Evolutionary conservation across 148 eudicot species (phyloP).

Genomic region (Mesembryanthemum crystallinum): DNA sequence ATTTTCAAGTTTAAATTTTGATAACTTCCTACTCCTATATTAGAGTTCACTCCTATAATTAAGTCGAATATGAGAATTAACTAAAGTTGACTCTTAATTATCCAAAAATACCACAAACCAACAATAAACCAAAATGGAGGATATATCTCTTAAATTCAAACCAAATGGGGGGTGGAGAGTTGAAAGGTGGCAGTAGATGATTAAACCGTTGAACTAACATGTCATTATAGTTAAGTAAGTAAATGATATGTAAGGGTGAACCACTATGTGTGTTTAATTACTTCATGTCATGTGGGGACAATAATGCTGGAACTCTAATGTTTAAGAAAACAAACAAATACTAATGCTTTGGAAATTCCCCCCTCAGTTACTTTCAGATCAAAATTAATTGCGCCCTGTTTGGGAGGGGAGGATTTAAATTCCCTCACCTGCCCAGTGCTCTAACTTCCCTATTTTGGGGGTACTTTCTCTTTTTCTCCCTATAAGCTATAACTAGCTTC

Average conservation of each 20-base stretch:
- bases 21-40: too few relatives aligned
- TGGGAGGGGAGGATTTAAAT: neutral
- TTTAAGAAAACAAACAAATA: constrained; percentile 16
- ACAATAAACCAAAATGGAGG: too few relatives aligned
- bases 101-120: too few relatives aligned
- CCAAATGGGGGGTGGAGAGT: neutral
- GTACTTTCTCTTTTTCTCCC: neutral
- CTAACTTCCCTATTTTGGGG: neutral
- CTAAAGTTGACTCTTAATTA: too few relatives aligned
- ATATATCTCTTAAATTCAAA: too few relatives aligned
- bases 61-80: too few relatives aligned
- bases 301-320: neutral
- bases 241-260: constrained; percentile 33
- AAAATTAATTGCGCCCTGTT: constrained; percentile 7
- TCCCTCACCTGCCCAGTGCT: neutral
- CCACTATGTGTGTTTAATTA: constrained; percentile 9
- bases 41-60: too few relatives aligned
- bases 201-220: constrained; percentile 32
- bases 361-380: neutral
- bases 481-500: neutral
- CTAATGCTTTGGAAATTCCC: constrained; percentile 11
- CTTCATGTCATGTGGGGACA: constrained; percentile 21
- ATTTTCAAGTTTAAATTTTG: too few relatives aligned
- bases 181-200: constrained; percentile 15
- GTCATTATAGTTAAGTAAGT: constrained; percentile 32